Evolutionary conservation across 2,329 filamentous ascomycete species (phyloP).

Genomic region (Seiridium cupressi): DNA sequence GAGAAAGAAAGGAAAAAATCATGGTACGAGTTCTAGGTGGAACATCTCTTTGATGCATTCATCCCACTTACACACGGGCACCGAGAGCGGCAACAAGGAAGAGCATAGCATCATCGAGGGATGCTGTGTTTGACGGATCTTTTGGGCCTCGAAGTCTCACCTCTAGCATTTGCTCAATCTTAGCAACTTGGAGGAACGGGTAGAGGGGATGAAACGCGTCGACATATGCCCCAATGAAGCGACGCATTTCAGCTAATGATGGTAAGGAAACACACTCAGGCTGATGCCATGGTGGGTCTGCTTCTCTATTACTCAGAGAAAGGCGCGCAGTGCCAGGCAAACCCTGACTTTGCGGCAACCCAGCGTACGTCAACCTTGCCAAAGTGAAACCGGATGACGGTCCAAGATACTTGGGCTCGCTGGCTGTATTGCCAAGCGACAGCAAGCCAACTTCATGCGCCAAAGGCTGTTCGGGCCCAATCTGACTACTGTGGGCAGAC

Average conservation of each 20-base stretch:
- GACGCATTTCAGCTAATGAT: slow-evolving; percentile 11
- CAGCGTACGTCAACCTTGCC: slow-evolving; percentile 21
- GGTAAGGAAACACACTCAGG: not conserved
- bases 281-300: not conserved
- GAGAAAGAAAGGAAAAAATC: too few relatives aligned
- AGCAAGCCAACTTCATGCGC: slow-evolving; percentile 22
- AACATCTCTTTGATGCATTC: too few relatives aligned
- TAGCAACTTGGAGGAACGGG: slow-evolving; percentile 21
- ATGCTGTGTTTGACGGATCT: not conserved
- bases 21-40: too few relatives aligned
- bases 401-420: slow-evolving; percentile 23
- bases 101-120: slow-evolving; percentile 15
- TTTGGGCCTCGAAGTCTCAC: not conserved
- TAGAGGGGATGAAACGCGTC: slow-evolving; percentile 21
- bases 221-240: slow-evolving; percentile 18
- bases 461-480: slow-evolving; percentile 11
- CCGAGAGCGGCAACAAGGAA: slow-evolving; percentile 21
- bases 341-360: slow-evolving; percentile 11
- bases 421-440: slow-evolving; percentile 16
- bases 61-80: slow-evolving; percentile 10
- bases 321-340: slow-evolving; percentile 1
- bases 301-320: not conserved
- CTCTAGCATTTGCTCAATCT: slow-evolving; percentile 19
- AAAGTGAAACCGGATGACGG: slow-evolving; percentile 21
- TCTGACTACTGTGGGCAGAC: slow-evolving; percentile 1